Evolutionary conservation across 2,329 filamentous ascomycete genomes (phyloP).

Genomic region (Diaporthe eres): DNA sequence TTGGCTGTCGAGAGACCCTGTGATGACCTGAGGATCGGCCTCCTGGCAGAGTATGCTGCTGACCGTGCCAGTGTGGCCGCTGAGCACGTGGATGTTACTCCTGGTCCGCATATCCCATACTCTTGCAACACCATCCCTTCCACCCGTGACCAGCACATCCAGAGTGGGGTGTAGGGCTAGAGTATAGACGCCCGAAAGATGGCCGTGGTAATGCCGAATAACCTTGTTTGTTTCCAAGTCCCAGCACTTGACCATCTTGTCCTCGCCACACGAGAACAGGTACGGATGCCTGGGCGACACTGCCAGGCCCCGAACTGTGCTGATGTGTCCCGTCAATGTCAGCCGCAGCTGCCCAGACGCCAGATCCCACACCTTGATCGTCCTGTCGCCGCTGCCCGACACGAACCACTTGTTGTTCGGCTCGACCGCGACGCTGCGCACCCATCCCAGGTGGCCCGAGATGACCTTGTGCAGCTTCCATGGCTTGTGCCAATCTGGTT

Average conservation of each 20-base stretch:
- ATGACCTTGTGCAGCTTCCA: slow-evolving; percentile 99
- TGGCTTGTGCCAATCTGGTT: slow-evolving; percentile 95
- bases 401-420: slow-evolving; percentile 99
- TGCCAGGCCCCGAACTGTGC: slow-evolving; percentile 90
- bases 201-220: slow-evolving; percentile 96
- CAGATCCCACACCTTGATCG: slow-evolving; percentile 99
- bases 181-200: slow-evolving; percentile 95
- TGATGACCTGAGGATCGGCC: slow-evolving; percentile 95
- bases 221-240: slow-evolving; percentile 99
- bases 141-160: slow-evolving; percentile 94
- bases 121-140: slow-evolving; percentile 91
- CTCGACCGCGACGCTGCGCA: slow-evolving; percentile 89
- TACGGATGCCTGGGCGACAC: slow-evolving; percentile 96
- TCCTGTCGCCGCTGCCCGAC: slow-evolving; percentile 93
- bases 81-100: slow-evolving; percentile 93
- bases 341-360: slow-evolving; percentile 87
- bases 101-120: slow-evolving; percentile 99
- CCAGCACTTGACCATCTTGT: slow-evolving; percentile 99
- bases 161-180: slow-evolving; percentile 93
- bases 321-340: slow-evolving; percentile 94
- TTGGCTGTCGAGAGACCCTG: slow-evolving; percentile 90
- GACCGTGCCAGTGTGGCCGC: slow-evolving; percentile 92
- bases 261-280: slow-evolving; percentile 96
- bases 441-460: slow-evolving; percentile 96
- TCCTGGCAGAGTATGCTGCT: slow-evolving; percentile 93